Evolutionary conservation across 192 early-diverging fungal species (phyloP).

Genomic region (Coemansia sp.): DNA sequence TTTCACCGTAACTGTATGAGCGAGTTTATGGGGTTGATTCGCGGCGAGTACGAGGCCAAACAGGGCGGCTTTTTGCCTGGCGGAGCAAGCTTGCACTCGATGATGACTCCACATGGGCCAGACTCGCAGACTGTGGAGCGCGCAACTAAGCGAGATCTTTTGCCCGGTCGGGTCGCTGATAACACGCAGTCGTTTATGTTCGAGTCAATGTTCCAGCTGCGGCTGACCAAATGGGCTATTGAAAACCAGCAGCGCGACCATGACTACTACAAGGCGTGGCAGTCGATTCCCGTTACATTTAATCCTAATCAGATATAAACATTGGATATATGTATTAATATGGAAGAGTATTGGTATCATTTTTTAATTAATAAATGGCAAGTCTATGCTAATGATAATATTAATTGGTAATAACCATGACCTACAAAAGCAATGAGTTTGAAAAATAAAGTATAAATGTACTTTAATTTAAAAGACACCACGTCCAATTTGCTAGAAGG

Average conservation of each 20-base stretch:
- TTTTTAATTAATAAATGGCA: no score
- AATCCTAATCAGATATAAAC: conserved; percentile 28
- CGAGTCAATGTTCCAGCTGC: conserved; percentile 80
- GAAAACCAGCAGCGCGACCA: conserved; percentile 71
- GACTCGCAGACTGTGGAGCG: conserved; percentile 75
- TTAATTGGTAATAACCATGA: no score
- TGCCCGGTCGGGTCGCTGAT: conserved; percentile 79
- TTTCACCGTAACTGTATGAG: conserved; percentile 98
- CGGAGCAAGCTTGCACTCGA: conserved; percentile 76
- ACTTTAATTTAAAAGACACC: no score
- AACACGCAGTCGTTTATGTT: conserved; percentile 95
- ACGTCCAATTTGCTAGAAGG: no score
- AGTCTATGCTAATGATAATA: no score
- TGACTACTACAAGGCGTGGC: conserved; percentile 91
- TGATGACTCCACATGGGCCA: conserved; percentile 93
- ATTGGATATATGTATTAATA: no score
- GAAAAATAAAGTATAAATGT: no score
- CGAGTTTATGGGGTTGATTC: conserved; percentile 97
- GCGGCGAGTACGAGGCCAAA: conserved; percentile 92
- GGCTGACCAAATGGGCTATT: conserved; percentile 79
- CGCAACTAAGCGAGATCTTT: conserved; percentile 69
- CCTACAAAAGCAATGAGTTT: no score
- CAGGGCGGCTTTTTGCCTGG: conserved; percentile 88
- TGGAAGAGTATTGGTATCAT: no score
- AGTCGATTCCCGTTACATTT: conserved; percentile 56